Evolutionary conservation across 2,329 filamentous ascomycete species (phyloP).

Genomic region (Ophiostoma pallidulum): DNA sequence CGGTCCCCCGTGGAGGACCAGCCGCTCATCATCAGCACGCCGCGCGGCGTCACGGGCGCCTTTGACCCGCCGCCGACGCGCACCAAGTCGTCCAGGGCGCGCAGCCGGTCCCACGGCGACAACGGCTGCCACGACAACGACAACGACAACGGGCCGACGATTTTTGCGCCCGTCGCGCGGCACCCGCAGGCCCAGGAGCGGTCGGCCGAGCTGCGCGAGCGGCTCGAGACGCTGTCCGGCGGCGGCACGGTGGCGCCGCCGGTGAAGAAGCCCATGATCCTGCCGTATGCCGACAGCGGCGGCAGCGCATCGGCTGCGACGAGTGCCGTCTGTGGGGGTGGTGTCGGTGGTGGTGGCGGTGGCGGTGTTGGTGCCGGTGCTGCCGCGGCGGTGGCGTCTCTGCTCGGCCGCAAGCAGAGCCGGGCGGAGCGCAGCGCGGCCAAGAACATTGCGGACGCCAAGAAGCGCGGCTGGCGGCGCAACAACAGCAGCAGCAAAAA

Average conservation of each 20-base stretch:
- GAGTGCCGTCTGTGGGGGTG: too few relatives aligned
- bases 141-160: conserved; percentile 23
- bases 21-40: conserved; percentile 53
- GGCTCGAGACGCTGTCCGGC: conserved; percentile 47
- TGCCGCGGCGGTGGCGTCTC: too few relatives aligned
- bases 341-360: too few relatives aligned
- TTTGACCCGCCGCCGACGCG: conserved; percentile 38
- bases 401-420: conserved; percentile 39
- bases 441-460: conserved; percentile 54
- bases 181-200: conserved; percentile 34
- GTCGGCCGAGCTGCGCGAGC: conserved; percentile 32
- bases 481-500: conserved; percentile 32
- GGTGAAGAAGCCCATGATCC: conserved; percentile 9
- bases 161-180: conserved; percentile 44
- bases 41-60: conserved; percentile 43
- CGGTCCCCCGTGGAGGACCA: conserved; percentile 32
- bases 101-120: not conserved
- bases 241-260: conserved; percentile 16
- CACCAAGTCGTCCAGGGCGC: conserved; percentile 18
- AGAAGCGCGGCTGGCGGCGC: conserved; percentile 43
- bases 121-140: not conserved
- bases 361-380: too few relatives aligned
- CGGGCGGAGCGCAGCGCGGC: conserved; percentile 51
- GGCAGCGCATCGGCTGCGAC: conserved; percentile 15
- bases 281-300: conserved; percentile 25